phyloP scores from a whole-genome alignment of 805 yeast genomes.

The Ogataea polymorpha region DNA sequence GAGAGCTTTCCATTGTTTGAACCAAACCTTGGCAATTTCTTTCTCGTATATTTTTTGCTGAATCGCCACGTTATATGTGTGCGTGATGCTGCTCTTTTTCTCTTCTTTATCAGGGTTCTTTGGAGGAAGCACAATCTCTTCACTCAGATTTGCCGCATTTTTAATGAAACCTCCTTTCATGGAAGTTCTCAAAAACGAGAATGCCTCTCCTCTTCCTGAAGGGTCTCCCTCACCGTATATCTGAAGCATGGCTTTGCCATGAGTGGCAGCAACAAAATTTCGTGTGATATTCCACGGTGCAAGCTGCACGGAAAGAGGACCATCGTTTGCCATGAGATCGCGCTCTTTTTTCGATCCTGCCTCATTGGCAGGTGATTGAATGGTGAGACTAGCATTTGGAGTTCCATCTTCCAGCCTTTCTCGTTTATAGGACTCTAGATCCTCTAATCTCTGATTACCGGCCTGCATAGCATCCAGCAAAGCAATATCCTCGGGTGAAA shows the following conservation, averaged over 20 bases:
- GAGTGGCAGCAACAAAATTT: slow-evolving; percentile 90
- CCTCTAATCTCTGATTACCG: slow-evolving; percentile 87
- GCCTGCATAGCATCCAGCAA: slow-evolving; percentile 88
- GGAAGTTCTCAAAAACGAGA: slow-evolving; percentile 83
- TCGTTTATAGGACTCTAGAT: slow-evolving; percentile 55
- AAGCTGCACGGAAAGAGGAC: slow-evolving; percentile 74
- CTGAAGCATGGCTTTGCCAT: slow-evolving; percentile 95
- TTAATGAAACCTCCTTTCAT: slow-evolving; percentile 86
- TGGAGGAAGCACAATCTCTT: slow-evolving; percentile 19
- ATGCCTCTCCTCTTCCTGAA: slow-evolving; percentile 85
- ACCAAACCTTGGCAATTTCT: slow-evolving; percentile 88
- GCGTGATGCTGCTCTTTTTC: slow-evolving; percentile 49
- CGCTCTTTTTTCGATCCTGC: slow-evolving; percentile 21
- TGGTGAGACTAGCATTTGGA: neutral
- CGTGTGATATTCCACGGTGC: slow-evolving; percentile 94
- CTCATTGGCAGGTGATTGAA: slow-evolving; percentile 6
- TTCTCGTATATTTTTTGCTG: slow-evolving; percentile 92
- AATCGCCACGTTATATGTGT: slow-evolving; percentile 73
- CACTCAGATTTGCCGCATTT: slow-evolving; percentile 18
- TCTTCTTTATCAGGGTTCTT: slow-evolving; percentile 26
- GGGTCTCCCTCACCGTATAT: slow-evolving; percentile 95
- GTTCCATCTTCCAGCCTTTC: slow-evolving; percentile 33
- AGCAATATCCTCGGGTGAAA: slow-evolving; percentile 87
- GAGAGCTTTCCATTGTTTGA: slow-evolving; percentile 67
- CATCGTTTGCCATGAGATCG: slow-evolving; percentile 43